phyloP scores from a whole-genome alignment of 1,139 yeast genomes.

The Yamadazyma friedrichii region DNA sequence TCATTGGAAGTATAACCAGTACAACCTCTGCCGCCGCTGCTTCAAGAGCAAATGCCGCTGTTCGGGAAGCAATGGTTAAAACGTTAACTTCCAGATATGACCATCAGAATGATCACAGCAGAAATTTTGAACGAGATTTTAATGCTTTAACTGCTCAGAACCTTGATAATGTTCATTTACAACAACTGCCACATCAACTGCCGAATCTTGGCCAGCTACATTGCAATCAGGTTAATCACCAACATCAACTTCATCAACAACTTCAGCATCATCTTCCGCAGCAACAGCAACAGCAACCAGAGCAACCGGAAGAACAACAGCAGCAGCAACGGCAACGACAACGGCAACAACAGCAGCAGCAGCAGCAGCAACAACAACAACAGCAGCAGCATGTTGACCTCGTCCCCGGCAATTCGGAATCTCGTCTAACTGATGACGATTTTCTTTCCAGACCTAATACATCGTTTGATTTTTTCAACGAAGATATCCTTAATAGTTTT shows the following conservation, averaged over 20 bases:
- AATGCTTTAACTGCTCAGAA: not conserved
- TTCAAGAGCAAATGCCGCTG: constrained; percentile 9
- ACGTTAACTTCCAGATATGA: constrained; percentile 1
- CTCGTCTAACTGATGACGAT: not conserved
- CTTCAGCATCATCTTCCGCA: not conserved
- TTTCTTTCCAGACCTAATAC: constrained; percentile 2
- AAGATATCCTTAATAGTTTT: constrained; percentile 12
- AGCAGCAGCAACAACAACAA: not conserved
- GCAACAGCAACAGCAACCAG: not conserved
- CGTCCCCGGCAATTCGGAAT: no score
- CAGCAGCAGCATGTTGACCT: no score
- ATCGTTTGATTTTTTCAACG: constrained; percentile 13
- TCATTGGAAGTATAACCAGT: constrained; percentile 9
- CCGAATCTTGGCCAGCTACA: constrained; percentile 1
- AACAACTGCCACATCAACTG: no score
- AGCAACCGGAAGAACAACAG: constrained; percentile 1
- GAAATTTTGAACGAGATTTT: not conserved
- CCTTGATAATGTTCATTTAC: not conserved
- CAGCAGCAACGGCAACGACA: constrained; percentile 1
- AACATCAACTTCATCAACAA: constrained; percentile 6
- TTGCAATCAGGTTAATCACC: not conserved
- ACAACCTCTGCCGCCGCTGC: constrained; percentile 12
- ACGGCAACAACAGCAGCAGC: not conserved
- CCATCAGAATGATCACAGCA: not conserved
- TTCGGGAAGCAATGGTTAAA: constrained; percentile 7